Conservation (phyloP, 495 filamentous ascomycete genomes). For the Ascodesmis nigricans region DNA sequence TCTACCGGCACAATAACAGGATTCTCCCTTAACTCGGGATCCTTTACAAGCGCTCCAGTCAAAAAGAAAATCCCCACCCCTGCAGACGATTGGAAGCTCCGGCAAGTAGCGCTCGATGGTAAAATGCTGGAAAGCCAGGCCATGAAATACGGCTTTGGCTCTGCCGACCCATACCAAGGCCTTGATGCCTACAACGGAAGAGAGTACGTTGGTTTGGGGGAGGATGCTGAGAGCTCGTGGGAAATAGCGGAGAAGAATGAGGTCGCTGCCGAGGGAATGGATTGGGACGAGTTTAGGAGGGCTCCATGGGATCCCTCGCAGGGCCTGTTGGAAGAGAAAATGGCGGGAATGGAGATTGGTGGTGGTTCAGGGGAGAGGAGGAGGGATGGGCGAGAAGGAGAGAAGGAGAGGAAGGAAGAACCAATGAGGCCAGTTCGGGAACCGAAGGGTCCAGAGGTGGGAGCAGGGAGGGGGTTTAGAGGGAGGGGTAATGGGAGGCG, state of each 20-base stretch:
- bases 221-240: constrained; percentile 1
- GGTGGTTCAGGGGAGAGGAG: constrained; percentile 1
- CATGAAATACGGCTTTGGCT: constrained; percentile 1
- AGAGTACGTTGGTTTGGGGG: neutral
- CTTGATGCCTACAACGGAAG: too few species aligned
- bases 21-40: constrained; percentile 14
- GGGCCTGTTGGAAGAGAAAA: neutral
- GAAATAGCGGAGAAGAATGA: constrained; percentile 4
- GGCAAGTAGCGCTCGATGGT: constrained; percentile 11
- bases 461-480: constrained; percentile 12
- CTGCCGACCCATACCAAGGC: too few species aligned
- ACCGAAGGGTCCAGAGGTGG: constrained; percentile 12
- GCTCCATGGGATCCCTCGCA: neutral
- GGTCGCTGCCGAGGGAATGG: constrained; percentile 6
- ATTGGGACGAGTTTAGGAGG: constrained; percentile 18
- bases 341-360: neutral
- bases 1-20: constrained; percentile 11
- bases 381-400: neutral
- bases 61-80: neutral
- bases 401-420: neutral
- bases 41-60: constrained; percentile 6
- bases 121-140: constrained; percentile 19
- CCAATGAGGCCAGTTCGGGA: constrained; percentile 7
- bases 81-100: constrained; percentile 1
- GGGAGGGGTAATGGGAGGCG: constrained; percentile 3